Evolutionary conservation across 202 grass and related monocot genomes (phyloP).

Genomic region (Zoysia matrella): DNA sequence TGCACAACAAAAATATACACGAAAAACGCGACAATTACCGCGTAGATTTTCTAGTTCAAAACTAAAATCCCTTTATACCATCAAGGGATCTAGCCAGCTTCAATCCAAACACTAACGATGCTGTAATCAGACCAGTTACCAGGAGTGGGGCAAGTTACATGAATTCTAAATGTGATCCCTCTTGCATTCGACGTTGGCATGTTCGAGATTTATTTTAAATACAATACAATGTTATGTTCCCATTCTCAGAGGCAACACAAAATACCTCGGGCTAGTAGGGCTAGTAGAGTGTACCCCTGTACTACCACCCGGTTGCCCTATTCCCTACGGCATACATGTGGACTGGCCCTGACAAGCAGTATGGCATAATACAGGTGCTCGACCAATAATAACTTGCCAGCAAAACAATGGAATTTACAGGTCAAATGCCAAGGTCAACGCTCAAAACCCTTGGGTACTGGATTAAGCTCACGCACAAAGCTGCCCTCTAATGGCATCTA

Average conservation of each 20-base stretch:
- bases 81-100: no score
- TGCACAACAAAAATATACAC: no score
- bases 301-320: not conserved
- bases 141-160: no score
- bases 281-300: conserved; percentile 19
- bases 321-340: not conserved
- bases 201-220: not conserved
- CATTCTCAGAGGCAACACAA: not conserved
- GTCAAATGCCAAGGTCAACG: conserved; percentile 19
- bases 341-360: not conserved
- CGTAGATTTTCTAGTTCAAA: no score
- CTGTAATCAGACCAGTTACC: no score
- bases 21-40: no score
- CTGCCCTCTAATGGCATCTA: conserved; percentile 11
- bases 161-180: not conserved
- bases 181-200: not conserved
- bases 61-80: no score
- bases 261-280: not conserved
- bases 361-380: not conserved
- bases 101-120: no score
- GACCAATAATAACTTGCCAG: not conserved
- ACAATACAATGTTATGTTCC: not conserved
- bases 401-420: conserved; percentile 37
- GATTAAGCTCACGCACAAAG: conserved; percentile 9
- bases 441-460: not conserved